Base-by-base conservation (phyloP, 2,329 filamentous ascomycete genomes). In the Xylariaceae sp. region DNA sequence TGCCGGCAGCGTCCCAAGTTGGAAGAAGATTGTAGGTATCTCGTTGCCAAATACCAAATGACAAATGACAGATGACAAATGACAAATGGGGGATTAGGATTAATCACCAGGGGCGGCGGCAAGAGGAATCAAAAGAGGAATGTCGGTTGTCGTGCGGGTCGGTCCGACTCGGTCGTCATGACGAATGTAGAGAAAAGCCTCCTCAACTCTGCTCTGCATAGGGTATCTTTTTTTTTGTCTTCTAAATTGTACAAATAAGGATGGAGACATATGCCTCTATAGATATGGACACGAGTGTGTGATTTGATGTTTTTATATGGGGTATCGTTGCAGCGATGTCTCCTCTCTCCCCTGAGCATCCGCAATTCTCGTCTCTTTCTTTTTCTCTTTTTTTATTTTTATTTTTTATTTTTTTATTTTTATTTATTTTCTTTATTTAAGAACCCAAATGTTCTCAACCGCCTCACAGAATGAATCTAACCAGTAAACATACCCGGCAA, bases 401-500 rank as follows among this genome's bases (percentile, higher is more conserved):
- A 19, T 19, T 19, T 19, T 19, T 19, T 19, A 19, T 19, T 19
- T 19, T 1, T 19, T 19, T 19, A 19, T 19, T 19, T 19, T 19
- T 19, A 19, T 19, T 19, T 19, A 2, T 2, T 19, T 19, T 19
- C 1, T 19, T 40, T 55, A 58, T 47, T 49, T 54, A 12, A 53
- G 57, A 11, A 60, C 29, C 58, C 58, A 60, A 11, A 49, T 57
- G 9, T 51, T 46, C 44, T 45, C 11, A 12, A 55, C 32, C 39
- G 45, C 54, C 5, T 52, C 54, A 43, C 51, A 52, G 6, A 57
- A 53, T 29, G 40, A 47, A 47, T 59, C 54, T 9, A 60, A 31
- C 57, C 53, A 55, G 26, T 58, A 51, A 32, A 47, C 30, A 7
- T 60, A 59, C 2, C 56, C 54, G 8, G 54, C 47, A 3, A 60